These are phyloP conservation scores for Ganoderma multipileum DNA, from an alignment of 1,284 basidiomycete species.

Conservation along the genomic window DNA sequence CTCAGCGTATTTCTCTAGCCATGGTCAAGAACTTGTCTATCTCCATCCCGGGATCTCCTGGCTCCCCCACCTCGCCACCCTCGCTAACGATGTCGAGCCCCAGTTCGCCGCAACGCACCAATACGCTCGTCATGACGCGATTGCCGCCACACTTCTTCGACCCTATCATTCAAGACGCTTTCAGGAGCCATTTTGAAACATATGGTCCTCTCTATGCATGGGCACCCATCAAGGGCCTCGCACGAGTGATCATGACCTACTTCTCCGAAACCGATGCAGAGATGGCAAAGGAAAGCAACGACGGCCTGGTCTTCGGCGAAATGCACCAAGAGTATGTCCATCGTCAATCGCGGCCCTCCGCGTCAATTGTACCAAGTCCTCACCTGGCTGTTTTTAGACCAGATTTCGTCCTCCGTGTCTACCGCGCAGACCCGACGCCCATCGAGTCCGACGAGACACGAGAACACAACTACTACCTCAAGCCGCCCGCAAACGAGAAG, in stretches of 20 bases:
- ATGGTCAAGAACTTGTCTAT: slow-evolving; percentile 27
- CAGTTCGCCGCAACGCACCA: slow-evolving; percentile 40
- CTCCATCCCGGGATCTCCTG: slow-evolving; percentile 31
- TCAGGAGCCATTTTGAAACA: slow-evolving; percentile 71
- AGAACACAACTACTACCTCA: slow-evolving; percentile 62
- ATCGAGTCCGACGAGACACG: slow-evolving; percentile 49
- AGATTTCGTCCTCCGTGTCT: slow-evolving; percentile 74
- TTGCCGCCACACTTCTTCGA: slow-evolving; percentile 61
- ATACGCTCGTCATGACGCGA: slow-evolving; percentile 45
- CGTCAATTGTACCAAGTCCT: slow-evolving; percentile 11
- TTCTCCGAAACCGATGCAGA: slow-evolving; percentile 69
- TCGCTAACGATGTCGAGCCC: slow-evolving; percentile 34
- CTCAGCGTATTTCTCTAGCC: neutral
- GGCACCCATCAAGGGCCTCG: slow-evolving; percentile 85
- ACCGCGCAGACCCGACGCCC: slow-evolving; percentile 79
- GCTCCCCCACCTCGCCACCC: slow-evolving; percentile 28
- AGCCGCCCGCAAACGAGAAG: slow-evolving; percentile 82
- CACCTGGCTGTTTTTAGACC: slow-evolving; percentile 41
- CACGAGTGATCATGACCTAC: slow-evolving; percentile 84
- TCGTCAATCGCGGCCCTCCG: slow-evolving; percentile 14
- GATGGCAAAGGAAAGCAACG: slow-evolving; percentile 64
- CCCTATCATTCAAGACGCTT: slow-evolving; percentile 67
- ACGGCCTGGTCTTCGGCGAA: slow-evolving; percentile 64
- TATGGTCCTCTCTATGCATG: slow-evolving; percentile 86
- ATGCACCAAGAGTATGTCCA: slow-evolving; percentile 55